phyloP scores from a whole-genome alignment of 2,329 filamentous ascomycete species.

The Neurospora crassa region DNA sequence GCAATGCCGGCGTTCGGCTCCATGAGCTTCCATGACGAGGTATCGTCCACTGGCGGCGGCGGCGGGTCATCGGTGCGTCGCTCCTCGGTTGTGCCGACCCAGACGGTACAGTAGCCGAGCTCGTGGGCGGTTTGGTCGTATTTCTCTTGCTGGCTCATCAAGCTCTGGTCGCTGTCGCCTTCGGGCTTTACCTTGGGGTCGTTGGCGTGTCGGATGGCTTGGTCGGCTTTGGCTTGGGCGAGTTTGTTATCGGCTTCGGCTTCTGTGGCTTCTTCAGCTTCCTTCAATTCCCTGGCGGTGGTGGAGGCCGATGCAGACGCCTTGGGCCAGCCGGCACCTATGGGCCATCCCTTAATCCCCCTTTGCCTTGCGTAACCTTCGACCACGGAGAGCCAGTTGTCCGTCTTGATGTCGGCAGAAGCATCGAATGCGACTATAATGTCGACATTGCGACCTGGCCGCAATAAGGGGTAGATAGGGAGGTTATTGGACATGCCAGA shows the following conservation, averaged over 20 bases:
- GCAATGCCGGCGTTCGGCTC: conserved; percentile 74
- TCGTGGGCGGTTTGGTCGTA: conserved; percentile 42
- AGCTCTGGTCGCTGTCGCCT: conserved; percentile 1
- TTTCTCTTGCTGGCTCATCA: conserved; percentile 12
- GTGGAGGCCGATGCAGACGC: conserved; percentile 46
- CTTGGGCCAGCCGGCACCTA: conserved; percentile 89
- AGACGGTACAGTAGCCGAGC: conserved; percentile 86
- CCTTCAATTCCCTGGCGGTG: conserved; percentile 54
- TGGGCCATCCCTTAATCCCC: conserved; percentile 86
- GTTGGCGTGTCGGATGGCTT: conserved; percentile 26
- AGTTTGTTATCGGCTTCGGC: conserved; percentile 56
- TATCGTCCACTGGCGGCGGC: conserved; percentile 46
- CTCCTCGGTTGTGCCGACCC: conserved; percentile 81
- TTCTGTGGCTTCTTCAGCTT: conserved; percentile 52
- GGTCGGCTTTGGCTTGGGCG: conserved; percentile 44
- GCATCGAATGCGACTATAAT: conserved; percentile 90
- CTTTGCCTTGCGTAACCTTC: conserved; percentile 89
- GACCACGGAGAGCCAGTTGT: conserved; percentile 92
- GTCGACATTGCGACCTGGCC: conserved; percentile 81
- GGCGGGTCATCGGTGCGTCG: conserved; percentile 47
- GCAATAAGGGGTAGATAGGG: conserved; percentile 86
- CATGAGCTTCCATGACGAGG: conserved; percentile 60
- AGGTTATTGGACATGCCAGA: conserved; percentile 98
- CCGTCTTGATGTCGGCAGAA: conserved; percentile 82
- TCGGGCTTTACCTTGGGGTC: conserved; percentile 12